Percentiles rank a stretch among this genome's conserved stretches.
phyloP scores from a whole-genome alignment of 768 basidiomycete genomes.

The Cystobasidium ongulense region DNA sequence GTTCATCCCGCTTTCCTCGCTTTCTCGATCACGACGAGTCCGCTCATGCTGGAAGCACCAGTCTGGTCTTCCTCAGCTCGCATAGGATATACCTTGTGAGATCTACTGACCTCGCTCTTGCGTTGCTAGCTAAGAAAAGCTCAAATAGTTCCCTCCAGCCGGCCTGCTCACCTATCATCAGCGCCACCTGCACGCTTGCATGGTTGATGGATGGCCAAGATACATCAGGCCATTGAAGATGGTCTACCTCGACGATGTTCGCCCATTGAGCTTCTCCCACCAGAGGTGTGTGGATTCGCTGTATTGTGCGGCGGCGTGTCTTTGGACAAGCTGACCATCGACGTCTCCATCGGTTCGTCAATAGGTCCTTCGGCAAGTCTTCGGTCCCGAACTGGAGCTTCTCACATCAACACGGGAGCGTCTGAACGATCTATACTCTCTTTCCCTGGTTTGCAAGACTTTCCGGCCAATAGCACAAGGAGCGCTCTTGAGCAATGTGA shows the following conservation, averaged over 20 bases:
- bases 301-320: background rate
- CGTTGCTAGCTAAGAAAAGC: too few relatives aligned
- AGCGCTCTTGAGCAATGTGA: background rate
- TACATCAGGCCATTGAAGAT: too few relatives aligned
- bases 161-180: too few relatives aligned
- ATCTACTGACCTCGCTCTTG: too few relatives aligned
- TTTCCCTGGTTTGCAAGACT: background rate
- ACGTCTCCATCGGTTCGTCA: background rate
- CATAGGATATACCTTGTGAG: too few relatives aligned
- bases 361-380: conserved; percentile 8
- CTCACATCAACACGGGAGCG: conserved; percentile 6
- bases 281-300: background rate
- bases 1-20: too few relatives aligned
- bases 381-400: conserved; percentile 3
- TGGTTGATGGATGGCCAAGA: too few relatives aligned
- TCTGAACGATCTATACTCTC: conserved; percentile 13
- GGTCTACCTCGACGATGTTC: background rate
- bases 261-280: background rate
- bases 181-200: background rate
- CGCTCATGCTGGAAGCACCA: too few relatives aligned
- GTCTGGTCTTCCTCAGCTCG: too few relatives aligned
- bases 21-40: too few relatives aligned
- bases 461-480: conserved; percentile 2
- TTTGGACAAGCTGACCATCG: background rate
- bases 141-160: too few relatives aligned